phyloP scores from a whole-genome alignment of 2,329 filamentous ascomycete genomes.

The Hypocreales sp. region DNA sequence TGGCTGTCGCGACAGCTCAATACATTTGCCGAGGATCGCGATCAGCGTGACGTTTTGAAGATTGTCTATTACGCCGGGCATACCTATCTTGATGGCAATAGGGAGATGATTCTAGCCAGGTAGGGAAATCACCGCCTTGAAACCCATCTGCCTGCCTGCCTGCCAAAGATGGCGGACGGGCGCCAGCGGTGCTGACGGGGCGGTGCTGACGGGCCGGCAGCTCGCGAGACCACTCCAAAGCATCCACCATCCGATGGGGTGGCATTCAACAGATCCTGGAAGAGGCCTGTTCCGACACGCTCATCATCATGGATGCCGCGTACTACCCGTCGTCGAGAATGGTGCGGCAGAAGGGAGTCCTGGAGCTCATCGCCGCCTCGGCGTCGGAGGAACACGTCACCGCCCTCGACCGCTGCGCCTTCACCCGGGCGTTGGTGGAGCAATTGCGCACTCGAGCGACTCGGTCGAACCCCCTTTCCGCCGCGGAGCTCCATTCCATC shows the following conservation, averaged over 20 bases:
- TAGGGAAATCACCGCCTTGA: too few relatives aligned
- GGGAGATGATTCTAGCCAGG: conserved; percentile 44
- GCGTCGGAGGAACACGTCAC: conserved; percentile 34
- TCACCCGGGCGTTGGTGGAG: conserved; percentile 34
- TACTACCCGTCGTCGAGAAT: conserved; percentile 40
- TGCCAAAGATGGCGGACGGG: too few relatives aligned
- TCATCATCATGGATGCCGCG: conserved; percentile 43
- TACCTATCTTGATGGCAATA: conserved; percentile 36
- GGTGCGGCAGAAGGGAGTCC: conserved; percentile 33
- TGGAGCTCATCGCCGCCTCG: conserved; percentile 41
- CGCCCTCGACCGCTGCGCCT: conserved; percentile 31
- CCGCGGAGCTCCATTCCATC: conserved; percentile 36
- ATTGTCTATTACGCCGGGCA: conserved; percentile 43
- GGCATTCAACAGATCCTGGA: conserved; percentile 40
- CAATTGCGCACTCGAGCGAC: conserved; percentile 30
- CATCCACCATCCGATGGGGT: conserved; percentile 36
- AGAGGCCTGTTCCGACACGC: conserved; percentile 36
- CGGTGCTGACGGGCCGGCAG: too few relatives aligned
- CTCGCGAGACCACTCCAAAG: conserved; percentile 27
- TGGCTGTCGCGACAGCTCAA: conserved; percentile 37
- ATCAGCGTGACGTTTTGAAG: conserved; percentile 40
- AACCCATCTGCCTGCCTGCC: too few relatives aligned
- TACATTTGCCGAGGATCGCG: conserved; percentile 35
- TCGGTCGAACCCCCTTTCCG: conserved; percentile 30
- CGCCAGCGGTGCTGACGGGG: conserved; percentile 8